A percentile compares a stretch with the other conserved stretches of the same genome.
Conservation (phyloP, 2,329 filamentous ascomycete genomes). For the Trichoderma breve region DNA sequence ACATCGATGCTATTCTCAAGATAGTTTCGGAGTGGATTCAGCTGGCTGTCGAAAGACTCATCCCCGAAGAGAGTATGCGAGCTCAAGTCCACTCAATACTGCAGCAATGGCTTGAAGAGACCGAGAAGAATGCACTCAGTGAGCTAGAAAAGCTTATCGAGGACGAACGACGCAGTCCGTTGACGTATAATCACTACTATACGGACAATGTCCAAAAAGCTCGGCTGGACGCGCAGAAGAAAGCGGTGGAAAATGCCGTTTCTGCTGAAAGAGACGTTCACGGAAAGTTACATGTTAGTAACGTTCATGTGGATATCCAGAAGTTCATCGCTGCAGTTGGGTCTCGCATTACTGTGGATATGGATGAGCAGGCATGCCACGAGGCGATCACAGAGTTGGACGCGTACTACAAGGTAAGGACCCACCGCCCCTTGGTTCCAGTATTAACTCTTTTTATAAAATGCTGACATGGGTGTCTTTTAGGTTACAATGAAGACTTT, state of each 20-base stretch:
- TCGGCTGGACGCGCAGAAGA: not conserved
- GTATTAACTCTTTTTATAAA: not conserved
- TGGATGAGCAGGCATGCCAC: constrained; percentile 1
- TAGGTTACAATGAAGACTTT: constrained; percentile 5
- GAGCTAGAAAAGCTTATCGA: not conserved
- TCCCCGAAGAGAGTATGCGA: not conserved
- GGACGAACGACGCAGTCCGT: not conserved
- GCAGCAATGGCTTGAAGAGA: not conserved
- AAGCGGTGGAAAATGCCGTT: not conserved
- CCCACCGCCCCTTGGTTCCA: accelerated
- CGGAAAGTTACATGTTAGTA: not conserved
- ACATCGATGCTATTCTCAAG: not conserved
- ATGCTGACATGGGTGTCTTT: not conserved
- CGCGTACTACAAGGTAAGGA: not conserved
- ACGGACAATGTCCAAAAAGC: constrained; percentile 4
- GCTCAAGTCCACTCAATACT: not conserved
- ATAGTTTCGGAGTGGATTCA: not conserved
- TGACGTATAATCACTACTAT: constrained; percentile 4
- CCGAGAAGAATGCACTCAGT: not conserved
- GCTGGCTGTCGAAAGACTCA: not conserved
- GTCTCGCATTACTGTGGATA: not conserved
- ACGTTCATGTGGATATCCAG: not conserved
- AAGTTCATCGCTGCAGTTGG: not conserved
- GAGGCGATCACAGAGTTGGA: not conserved
- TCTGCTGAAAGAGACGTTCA: not conserved